Evolutionary conservation across 768 basidiomycete species (phyloP).

Genomic region (Kwoniella botswanensis): DNA sequence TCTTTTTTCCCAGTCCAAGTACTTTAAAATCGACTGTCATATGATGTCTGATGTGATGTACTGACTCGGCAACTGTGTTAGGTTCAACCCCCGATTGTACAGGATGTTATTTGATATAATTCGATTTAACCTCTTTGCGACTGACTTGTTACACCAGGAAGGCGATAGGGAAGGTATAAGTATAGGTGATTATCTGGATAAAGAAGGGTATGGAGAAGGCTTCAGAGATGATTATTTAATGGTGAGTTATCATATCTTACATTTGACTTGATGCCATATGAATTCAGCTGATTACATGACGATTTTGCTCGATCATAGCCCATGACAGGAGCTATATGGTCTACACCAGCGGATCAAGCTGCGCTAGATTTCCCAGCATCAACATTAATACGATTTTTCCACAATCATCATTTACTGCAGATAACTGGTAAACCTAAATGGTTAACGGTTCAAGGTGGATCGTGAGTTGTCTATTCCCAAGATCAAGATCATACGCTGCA

Average conservation of each 20-base stretch:
- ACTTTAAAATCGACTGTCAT: too few species aligned
- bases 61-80: background rate
- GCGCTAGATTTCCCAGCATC: conserved; percentile 72
- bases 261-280: too few species aligned
- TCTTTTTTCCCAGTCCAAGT: background rate
- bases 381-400: conserved; percentile 74
- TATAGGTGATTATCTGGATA: conserved; percentile 66
- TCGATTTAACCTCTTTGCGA: conserved; percentile 73
- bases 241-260: conserved; percentile 59
- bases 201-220: conserved; percentile 69
- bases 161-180: conserved; percentile 58
- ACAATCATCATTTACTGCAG: conserved; percentile 76
- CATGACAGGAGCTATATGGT: conserved; percentile 82
- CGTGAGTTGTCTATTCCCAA: conserved; percentile 60
- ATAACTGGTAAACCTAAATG: conserved; percentile 72
- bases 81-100: conserved; percentile 54
- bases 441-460: conserved; percentile 75
- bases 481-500: too few species aligned
- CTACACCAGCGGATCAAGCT: conserved; percentile 73
- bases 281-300: too few species aligned
- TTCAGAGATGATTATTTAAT: conserved; percentile 78
- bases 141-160: conserved; percentile 60
- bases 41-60: too few species aligned
- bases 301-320: conserved; percentile 61
- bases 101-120: conserved; percentile 59